phyloP scores from a whole-genome alignment of 768 basidiomycete species.

The Phlegmacium glaucopus region DNA sequence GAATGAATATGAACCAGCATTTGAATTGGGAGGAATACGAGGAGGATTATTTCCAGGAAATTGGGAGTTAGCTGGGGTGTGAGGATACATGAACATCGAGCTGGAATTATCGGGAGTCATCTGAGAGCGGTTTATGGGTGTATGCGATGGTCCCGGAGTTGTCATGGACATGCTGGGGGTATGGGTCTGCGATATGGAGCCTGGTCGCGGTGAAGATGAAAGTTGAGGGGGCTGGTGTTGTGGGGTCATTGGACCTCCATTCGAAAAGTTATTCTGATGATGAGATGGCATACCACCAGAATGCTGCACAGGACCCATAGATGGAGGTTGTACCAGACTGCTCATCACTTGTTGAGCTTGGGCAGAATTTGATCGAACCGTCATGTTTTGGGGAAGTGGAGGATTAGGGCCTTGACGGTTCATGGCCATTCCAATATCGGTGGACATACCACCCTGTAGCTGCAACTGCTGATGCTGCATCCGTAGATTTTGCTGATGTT shows the following conservation, averaged over 20 bases:
- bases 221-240: constrained; percentile 36
- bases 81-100: constrained; percentile 38
- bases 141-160: constrained; percentile 35
- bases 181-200: constrained; percentile 29
- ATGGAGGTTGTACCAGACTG: constrained; percentile 35
- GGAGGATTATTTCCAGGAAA: constrained; percentile 33
- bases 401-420: constrained; percentile 35
- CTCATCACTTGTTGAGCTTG: constrained; percentile 46
- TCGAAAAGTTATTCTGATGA: constrained; percentile 36
- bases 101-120: constrained; percentile 43
- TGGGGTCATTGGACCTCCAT: constrained; percentile 32
- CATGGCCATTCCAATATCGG: constrained; percentile 32
- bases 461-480: constrained; percentile 28
- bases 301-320: constrained; percentile 24
- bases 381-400: constrained; percentile 39
- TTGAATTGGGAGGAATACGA: constrained; percentile 12
- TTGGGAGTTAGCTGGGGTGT: constrained; percentile 21
- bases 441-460: constrained; percentile 29
- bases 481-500: constrained; percentile 23
- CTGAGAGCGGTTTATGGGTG: constrained; percentile 36
- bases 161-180: constrained; percentile 38
- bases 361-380: constrained; percentile 38
- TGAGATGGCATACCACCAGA: constrained; percentile 31
- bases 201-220: constrained; percentile 39
- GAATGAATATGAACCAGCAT: constrained; percentile 24